Conservation (phyloP, 345 rosid genomes). For the Corchorus capsularis region DNA sequence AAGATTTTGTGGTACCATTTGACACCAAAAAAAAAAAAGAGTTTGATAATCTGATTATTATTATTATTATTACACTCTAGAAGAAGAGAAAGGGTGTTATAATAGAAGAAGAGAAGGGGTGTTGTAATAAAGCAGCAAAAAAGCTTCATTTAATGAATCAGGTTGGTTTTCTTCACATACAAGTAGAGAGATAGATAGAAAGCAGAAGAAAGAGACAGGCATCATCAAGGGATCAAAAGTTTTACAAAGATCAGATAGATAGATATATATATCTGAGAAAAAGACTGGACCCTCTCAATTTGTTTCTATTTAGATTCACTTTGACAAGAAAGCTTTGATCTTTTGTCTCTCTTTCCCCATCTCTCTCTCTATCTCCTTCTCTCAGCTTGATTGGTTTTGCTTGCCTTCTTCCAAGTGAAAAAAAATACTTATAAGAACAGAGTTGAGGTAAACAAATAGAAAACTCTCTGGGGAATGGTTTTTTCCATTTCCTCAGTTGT, state of each 20-base stretch:
- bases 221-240: slow-evolving; percentile 45
- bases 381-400: slow-evolving; percentile 24
- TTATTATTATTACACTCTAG: slow-evolving; percentile 18
- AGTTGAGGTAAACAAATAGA: slow-evolving; percentile 32
- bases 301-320: slow-evolving; percentile 40
- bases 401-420: slow-evolving; percentile 13
- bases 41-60: slow-evolving; percentile 29
- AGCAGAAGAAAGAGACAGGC: slow-evolving; percentile 46
- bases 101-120: slow-evolving; percentile 24
- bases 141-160: slow-evolving; percentile 28
- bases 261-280: slow-evolving; percentile 34
- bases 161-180: slow-evolving; percentile 65
- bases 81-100: slow-evolving; percentile 24
- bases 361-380: not conserved
- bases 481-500: slow-evolving; percentile 28
- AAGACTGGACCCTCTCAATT: slow-evolving; percentile 51
- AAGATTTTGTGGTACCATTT: slow-evolving; percentile 50
- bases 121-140: slow-evolving; percentile 28
- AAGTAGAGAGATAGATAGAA: slow-evolving; percentile 45
- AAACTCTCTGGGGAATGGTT: slow-evolving; percentile 15
- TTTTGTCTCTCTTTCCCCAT: slow-evolving; percentile 29
- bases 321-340: slow-evolving; percentile 56
- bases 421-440: slow-evolving; percentile 13
- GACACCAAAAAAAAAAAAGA: not conserved
- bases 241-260: slow-evolving; percentile 1